Conservation (phyloP, 345 rosid species). For the Salix suchowensis region DNA sequence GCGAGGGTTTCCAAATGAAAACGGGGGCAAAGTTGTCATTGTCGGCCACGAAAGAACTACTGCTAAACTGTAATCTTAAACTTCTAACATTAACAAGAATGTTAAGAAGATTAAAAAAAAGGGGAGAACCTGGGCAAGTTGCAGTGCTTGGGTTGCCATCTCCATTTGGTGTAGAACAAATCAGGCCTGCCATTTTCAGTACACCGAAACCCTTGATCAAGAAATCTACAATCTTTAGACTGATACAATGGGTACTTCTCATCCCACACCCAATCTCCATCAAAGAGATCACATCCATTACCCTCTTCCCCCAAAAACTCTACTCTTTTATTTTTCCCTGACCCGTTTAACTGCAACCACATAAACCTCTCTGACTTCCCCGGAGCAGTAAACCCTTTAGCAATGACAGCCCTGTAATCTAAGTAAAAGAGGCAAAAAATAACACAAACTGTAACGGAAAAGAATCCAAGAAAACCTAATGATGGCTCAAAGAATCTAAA, state of each 20-base stretch:
- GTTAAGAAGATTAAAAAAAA: background rate
- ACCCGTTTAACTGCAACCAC: conserved; percentile 51
- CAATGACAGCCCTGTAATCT: conserved; percentile 46
- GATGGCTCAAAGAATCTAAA: conserved; percentile 63
- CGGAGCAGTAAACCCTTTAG: conserved; percentile 41
- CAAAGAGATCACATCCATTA: conserved; percentile 62
- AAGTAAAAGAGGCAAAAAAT: conserved; percentile 64
- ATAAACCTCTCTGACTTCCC: conserved; percentile 52
- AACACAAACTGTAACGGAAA: conserved; percentile 50
- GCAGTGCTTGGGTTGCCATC: conserved; percentile 90
- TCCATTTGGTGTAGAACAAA: conserved; percentile 79
- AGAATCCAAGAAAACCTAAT: conserved; percentile 58
- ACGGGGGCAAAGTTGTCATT: background rate
- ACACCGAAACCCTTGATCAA: conserved; percentile 86
- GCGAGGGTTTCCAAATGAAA: background rate
- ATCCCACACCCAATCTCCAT: conserved; percentile 97
- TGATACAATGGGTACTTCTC: conserved; percentile 79
- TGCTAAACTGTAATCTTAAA: background rate
- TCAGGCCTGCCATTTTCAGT: conserved; percentile 86
- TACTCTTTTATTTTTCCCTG: conserved; percentile 29
- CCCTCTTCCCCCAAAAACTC: conserved; percentile 61
- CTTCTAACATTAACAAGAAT: background rate
- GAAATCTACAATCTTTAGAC: conserved; percentile 70
- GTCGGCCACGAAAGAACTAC: background rate
- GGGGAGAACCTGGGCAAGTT: conserved; percentile 68